Conservation (phyloP, 139 green algal genomes). For the Ettlia oleoabundans region DNA sequence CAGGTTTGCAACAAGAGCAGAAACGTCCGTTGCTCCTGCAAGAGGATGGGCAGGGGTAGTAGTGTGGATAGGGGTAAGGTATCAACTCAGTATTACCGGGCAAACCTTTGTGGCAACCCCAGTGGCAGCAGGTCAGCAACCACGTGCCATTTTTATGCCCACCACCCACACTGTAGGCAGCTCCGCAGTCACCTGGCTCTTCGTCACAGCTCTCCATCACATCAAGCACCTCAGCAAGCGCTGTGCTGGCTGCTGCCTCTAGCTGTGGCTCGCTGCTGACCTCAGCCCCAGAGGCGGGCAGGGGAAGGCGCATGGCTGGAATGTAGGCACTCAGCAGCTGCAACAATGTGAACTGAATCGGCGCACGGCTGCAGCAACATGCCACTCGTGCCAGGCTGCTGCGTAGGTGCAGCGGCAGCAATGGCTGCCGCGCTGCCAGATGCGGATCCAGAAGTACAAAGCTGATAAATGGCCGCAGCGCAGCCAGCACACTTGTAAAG, state of each 20-base stretch:
- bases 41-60: not conserved
- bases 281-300: not conserved
- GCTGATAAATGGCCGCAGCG: constrained; percentile 28
- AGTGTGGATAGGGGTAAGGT: not conserved
- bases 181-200: constrained; percentile 34
- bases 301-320: constrained; percentile 8
- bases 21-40: not conserved
- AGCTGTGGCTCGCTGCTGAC: not conserved
- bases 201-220: constrained; percentile 12
- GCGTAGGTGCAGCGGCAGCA: constrained; percentile 15
- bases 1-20: not conserved
- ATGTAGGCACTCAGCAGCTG: constrained; percentile 11
- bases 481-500: not conserved
- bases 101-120: not conserved
- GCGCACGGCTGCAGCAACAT: not conserved
- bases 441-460: constrained; percentile 18
- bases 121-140: not conserved
- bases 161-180: too few species aligned
- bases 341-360: constrained; percentile 26
- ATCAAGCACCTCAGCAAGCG: constrained; percentile 25
- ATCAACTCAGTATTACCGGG: not conserved
- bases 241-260: not conserved
- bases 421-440: not conserved
- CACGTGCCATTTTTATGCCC: too few species aligned
- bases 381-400: constrained; percentile 5